Evolutionary conservation across 257 asterid species (phyloP).

Genomic region (Solanum chilense): DNA sequence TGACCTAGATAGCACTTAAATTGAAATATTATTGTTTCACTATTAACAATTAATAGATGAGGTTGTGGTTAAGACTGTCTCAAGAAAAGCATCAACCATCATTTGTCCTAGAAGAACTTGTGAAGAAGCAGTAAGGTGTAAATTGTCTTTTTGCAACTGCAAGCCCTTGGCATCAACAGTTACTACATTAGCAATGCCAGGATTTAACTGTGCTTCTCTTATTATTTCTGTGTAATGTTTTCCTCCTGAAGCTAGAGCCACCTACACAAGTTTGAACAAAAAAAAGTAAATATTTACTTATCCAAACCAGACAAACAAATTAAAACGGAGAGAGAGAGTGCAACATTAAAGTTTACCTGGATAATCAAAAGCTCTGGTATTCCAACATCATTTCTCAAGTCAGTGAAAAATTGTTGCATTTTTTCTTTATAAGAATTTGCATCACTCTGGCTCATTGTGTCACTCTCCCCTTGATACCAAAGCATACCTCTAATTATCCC

Average conservation of each 20-base stretch:
- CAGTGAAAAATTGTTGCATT: conserved; percentile 8
- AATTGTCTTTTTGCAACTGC: conserved; percentile 11
- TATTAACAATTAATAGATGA: neutral
- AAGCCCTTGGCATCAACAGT: conserved; percentile 28
- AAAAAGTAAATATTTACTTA: neutral
- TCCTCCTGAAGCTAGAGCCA: conserved; percentile 21
- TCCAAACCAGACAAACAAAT: neutral
- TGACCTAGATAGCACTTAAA: too few species aligned
- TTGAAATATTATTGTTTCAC: neutral
- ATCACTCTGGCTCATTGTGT: neutral
- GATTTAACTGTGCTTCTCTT: conserved; percentile 21
- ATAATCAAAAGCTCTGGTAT: conserved; percentile 10
- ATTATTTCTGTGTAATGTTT: conserved; percentile 11
- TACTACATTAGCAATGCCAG: conserved; percentile 6
- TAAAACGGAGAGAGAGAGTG: neutral
- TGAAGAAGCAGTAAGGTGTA: conserved; percentile 22
- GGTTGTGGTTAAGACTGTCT: neutral
- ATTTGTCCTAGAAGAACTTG: conserved; percentile 20
- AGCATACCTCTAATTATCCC: conserved; percentile 13
- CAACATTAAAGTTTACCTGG: neutral
- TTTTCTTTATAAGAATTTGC: conserved; percentile 11
- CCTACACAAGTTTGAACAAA: neutral
- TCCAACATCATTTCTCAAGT: conserved; percentile 12
- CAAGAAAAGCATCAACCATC: conserved; percentile 17
- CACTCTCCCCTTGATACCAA: conserved; percentile 40